Evolutionary conservation across 306 rosid genomes (phyloP).

Genomic region (Glycine latifolia): DNA sequence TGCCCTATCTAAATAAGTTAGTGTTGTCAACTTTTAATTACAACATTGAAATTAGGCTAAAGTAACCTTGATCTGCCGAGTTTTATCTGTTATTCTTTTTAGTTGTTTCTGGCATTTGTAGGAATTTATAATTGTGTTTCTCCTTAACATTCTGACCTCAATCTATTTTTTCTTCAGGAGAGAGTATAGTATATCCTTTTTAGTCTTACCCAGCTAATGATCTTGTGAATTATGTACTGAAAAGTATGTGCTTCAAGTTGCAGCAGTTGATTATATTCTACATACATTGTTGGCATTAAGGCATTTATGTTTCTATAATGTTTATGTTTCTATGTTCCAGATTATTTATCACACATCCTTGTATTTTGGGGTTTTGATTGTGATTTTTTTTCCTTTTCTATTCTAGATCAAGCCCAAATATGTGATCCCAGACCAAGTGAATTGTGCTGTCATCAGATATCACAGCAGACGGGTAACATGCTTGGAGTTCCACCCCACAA

Average conservation of each 20-base stretch:
- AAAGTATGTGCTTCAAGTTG: slow-evolving; percentile 19
- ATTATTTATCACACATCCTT: slow-evolving; percentile 20
- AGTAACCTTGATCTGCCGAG: background rate
- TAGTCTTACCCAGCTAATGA: background rate
- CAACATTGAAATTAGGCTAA: background rate
- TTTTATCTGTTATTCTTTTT: background rate
- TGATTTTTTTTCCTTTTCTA: slow-evolving; percentile 17
- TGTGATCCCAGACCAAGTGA: slow-evolving; percentile 84
- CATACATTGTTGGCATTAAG: background rate
- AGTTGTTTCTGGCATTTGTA: background rate
- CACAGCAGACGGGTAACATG: slow-evolving; percentile 88
- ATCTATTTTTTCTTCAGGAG: background rate
- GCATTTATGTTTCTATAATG: background rate
- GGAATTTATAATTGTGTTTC: background rate
- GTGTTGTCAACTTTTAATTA: background rate
- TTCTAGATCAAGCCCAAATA: slow-evolving; percentile 80
- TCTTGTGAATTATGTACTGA: background rate
- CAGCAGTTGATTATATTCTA: slow-evolving; percentile 3
- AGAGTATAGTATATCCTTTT: background rate
- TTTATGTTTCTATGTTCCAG: slow-evolving; percentile 7
- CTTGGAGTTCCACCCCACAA: slow-evolving; percentile 95
- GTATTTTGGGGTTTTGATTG: background rate
- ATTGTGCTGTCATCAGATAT: slow-evolving; percentile 88
- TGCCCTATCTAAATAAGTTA: background rate
- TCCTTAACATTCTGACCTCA: background rate